Conservation (phyloP, 345 rosid genomes). For the Cochlearia excelsa region DNA sequence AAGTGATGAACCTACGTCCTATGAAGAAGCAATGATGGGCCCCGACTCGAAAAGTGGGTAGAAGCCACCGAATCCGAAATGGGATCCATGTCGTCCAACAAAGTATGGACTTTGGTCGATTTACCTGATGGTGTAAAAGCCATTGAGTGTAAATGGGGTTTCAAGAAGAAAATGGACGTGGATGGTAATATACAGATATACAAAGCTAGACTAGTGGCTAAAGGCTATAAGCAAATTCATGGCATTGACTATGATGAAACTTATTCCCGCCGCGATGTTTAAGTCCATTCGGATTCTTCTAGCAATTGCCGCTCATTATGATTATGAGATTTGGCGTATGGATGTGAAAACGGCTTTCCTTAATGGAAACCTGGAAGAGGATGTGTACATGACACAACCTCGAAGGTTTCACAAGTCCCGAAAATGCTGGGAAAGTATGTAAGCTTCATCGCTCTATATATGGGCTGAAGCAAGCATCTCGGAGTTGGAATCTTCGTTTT, state of each 20-base stretch:
- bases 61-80: background rate
- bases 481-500: background rate
- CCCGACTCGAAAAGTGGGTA: background rate
- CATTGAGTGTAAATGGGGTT: background rate
- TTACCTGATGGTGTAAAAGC: background rate
- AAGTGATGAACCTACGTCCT: too few relatives aligned
- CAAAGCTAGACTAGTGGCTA: background rate
- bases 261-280: background rate
- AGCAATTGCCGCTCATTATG: background rate
- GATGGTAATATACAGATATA: background rate
- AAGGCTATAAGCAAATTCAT: background rate
- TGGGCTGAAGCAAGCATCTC: background rate
- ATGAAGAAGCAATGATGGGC: too few relatives aligned
- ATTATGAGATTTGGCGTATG: background rate
- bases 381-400: background rate
- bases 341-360: background rate
- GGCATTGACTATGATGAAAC: background rate
- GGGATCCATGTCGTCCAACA: constrained; percentile 29
- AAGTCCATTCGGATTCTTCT: background rate
- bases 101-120: constrained; percentile 26
- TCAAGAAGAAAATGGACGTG: background rate
- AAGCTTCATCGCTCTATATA: background rate
- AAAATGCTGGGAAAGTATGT: background rate
- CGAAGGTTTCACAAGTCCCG: background rate
- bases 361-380: background rate